Evolutionary conservation across 768 basidiomycete species (phyloP).

Genomic region (Mycena floridula): DNA sequence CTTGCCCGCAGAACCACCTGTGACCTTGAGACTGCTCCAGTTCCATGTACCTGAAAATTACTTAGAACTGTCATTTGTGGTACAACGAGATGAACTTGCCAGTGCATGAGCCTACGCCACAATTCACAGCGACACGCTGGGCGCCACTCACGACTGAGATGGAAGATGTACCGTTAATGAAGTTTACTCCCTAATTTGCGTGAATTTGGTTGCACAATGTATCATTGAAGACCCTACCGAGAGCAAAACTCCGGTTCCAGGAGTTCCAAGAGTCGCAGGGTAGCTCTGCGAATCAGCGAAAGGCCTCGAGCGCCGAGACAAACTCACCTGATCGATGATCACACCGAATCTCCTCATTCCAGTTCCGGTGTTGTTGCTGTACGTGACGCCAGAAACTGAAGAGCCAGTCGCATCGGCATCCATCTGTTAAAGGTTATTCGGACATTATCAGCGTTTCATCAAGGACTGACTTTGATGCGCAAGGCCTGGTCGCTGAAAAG

Average conservation of each 20-base stretch:
- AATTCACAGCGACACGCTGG: conserved; percentile 46
- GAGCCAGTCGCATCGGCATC: conserved; percentile 36
- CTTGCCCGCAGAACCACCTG: conserved; percentile 37
- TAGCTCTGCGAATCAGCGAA: conserved; percentile 39
- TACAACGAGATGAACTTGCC: conserved; percentile 23
- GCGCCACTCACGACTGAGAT: conserved; percentile 38
- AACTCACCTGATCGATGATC: conserved; percentile 49
- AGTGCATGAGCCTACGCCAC: conserved; percentile 44
- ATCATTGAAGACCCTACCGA: conserved; percentile 35
- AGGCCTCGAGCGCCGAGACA: not conserved
- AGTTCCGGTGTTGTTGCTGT: conserved; percentile 48
- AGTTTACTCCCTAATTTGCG: conserved; percentile 38
- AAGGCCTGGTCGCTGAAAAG: conserved; percentile 41
- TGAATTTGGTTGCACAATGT: not conserved
- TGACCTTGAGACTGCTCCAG: conserved; percentile 38
- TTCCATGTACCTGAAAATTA: conserved; percentile 37
- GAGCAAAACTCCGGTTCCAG: conserved; percentile 51
- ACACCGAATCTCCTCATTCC: conserved; percentile 46
- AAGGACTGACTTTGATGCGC: no score
- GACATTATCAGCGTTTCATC: no score
- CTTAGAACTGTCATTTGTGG: not conserved
- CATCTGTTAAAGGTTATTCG: no score
- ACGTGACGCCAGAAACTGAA: conserved; percentile 43
- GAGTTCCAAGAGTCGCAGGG: conserved; percentile 42
- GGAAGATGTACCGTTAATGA: conserved; percentile 32